Evolutionary conservation across 2,329 filamentous ascomycete genomes (phyloP).

Genomic region (Emydomyces testavorans): DNA sequence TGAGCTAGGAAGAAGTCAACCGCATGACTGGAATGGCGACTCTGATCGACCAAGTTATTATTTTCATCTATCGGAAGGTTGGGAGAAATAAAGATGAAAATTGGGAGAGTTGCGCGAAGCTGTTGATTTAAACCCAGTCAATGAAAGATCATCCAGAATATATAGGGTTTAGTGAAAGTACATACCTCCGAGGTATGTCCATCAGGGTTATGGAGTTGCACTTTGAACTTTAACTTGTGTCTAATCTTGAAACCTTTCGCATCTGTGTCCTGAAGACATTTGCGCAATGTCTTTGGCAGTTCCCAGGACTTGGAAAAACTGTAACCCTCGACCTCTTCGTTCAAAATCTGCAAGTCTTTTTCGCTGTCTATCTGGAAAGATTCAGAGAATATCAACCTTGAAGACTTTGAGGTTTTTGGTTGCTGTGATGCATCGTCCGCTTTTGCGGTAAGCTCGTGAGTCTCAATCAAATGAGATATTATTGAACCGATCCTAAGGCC

Average conservation of each 20-base stretch:
- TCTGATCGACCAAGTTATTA: conserved; percentile 60
- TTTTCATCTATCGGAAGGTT: conserved; percentile 81
- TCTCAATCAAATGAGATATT: conserved; percentile 67
- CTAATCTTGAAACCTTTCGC: conserved; percentile 80
- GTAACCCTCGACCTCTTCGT: conserved; percentile 51
- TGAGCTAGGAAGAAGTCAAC: conserved; percentile 46
- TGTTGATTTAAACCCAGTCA: conserved; percentile 26
- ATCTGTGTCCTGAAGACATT: conserved; percentile 82
- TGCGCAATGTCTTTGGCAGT: conserved; percentile 68
- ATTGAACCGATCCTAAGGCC: conserved; percentile 77
- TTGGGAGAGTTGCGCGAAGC: conserved; percentile 78
- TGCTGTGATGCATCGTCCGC: conserved; percentile 35
- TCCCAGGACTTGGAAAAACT: conserved; percentile 49
- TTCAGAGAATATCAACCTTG: conserved; percentile 54
- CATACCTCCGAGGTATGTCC: conserved; percentile 81
- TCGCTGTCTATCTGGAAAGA: conserved; percentile 60
- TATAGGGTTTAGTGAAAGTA: background rate
- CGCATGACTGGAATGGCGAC: conserved; percentile 39
- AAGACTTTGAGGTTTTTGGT: conserved; percentile 46
- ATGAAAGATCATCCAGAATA: background rate
- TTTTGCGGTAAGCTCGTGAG: conserved; percentile 53
- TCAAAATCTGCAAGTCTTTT: conserved; percentile 42
- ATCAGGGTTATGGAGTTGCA: conserved; percentile 88
- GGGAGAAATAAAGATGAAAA: conserved; percentile 91
- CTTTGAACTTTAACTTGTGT: conserved; percentile 83